Evolutionary conservation across 2,329 filamentous ascomycete species (phyloP).

Genomic region (Colletotrichum tropicicola): DNA sequence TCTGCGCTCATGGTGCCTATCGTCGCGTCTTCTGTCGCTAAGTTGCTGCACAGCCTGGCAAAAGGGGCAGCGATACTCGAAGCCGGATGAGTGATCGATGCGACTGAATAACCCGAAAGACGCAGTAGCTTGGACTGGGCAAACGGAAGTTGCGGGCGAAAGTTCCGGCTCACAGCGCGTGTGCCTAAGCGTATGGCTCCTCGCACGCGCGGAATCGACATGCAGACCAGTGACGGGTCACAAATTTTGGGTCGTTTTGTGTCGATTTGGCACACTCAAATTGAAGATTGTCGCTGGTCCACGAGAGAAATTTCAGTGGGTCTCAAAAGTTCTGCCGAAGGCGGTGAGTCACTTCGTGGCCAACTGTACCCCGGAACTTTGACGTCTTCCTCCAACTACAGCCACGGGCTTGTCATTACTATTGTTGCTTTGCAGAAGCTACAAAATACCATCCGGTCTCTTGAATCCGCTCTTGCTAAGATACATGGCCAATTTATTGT

Average conservation of each 20-base stretch:
- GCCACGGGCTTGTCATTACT: not conserved
- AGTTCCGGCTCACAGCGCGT: conserved; percentile 12
- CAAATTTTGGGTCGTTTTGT: not conserved
- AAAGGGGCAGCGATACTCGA: not conserved
- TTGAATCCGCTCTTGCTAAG: not conserved
- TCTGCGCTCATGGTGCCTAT: conserved; percentile 38
- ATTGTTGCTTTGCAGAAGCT: not conserved
- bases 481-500: not conserved
- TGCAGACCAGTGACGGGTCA: conserved; percentile 5
- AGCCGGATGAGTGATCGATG: not conserved
- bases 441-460: not conserved
- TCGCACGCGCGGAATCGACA: conserved; percentile 12
- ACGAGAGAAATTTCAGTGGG: conserved; percentile 33
- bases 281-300: not conserved
- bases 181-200: conserved; percentile 13
- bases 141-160: not conserved
- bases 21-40: not conserved
- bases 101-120: not conserved
- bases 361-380: not conserved
- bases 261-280: not conserved
- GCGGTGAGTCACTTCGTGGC: conserved; percentile 15
- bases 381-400: not conserved
- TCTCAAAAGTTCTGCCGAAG: conserved; percentile 25
- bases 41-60: conserved; percentile 10
- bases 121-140: not conserved